These are phyloP conservation scores for Fomitopsis pulvina DNA, from an alignment of 768 basidiomycete genomes.

Conservation along the genomic window DNA sequence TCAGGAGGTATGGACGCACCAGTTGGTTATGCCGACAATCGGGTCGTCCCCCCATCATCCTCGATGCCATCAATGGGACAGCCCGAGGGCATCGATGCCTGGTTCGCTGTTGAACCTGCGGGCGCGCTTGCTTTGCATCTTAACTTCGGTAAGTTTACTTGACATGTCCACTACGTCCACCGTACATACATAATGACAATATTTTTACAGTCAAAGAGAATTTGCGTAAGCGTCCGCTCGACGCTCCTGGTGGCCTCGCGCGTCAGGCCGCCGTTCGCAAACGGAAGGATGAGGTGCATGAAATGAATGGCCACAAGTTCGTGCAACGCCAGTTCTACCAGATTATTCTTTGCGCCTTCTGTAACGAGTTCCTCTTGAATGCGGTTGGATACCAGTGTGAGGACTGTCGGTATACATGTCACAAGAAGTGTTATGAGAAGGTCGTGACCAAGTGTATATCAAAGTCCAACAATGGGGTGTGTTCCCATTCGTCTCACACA, in stretches of 20 bases:
- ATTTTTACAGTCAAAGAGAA: conserved; percentile 99
- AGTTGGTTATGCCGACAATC: conserved; percentile 25
- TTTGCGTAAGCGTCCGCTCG: conserved; percentile 91
- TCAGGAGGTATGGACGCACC: conserved; percentile 39
- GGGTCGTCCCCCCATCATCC: conserved; percentile 8
- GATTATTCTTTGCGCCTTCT: conserved; percentile 96
- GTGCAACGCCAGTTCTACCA: conserved; percentile 97
- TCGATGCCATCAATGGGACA: conserved; percentile 13
- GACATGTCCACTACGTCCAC: conserved; percentile 8
- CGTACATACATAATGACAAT: too few relatives aligned
- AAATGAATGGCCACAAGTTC: conserved; percentile 99
- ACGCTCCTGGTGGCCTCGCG: conserved; percentile 85
- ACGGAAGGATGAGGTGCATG: conserved; percentile 96
- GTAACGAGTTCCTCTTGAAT: conserved; percentile 95
- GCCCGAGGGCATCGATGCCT: conserved; percentile 86
- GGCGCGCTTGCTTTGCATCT: conserved; percentile 83
- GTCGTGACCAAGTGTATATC: conserved; percentile 99
- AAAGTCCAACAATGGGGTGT: conserved; percentile 89
- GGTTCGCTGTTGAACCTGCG: conserved; percentile 98
- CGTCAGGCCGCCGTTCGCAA: conserved; percentile 98
- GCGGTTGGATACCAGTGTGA: conserved; percentile 99
- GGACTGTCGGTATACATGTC: conserved; percentile 97
- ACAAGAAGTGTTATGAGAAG: conserved; percentile 98
- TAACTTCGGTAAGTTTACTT: conserved; percentile 74
- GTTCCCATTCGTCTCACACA: conserved; percentile 22